Evolutionary conservation across 1,284 basidiomycete genomes (phyloP).

Genomic region (Trichosporon sp.): DNA sequence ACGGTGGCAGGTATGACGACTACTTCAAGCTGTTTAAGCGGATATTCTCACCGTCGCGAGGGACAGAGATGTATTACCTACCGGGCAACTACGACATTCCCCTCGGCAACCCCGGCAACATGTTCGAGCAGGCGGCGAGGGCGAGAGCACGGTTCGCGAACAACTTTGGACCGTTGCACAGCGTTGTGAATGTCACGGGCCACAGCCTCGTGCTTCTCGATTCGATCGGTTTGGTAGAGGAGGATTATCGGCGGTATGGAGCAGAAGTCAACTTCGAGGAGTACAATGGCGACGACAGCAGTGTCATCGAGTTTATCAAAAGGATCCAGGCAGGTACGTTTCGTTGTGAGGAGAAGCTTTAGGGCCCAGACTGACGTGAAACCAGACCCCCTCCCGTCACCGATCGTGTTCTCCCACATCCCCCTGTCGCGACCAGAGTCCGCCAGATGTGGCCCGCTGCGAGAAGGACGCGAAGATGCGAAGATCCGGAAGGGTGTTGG

Average conservation of each 20-base stretch:
- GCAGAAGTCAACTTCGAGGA: conserved; percentile 60
- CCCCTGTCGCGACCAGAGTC: conserved; percentile 73
- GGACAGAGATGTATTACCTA: conserved; percentile 64
- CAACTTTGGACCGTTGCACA: conserved; percentile 57
- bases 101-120: conserved; percentile 58
- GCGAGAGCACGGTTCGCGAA: conserved; percentile 67
- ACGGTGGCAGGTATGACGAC: conserved; percentile 62
- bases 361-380: conserved; percentile 18
- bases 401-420: conserved; percentile 77
- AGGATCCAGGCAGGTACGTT: conserved; percentile 61
- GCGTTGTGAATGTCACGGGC: conserved; percentile 48
- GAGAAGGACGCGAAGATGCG: conserved; percentile 64
- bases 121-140: conserved; percentile 51
- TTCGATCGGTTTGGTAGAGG: conserved; percentile 72
- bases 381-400: conserved; percentile 51
- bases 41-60: conserved; percentile 62
- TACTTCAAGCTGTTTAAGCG: conserved; percentile 66
- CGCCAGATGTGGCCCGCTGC: conserved; percentile 70
- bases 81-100: conserved; percentile 86
- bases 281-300: conserved; percentile 65
- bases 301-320: conserved; percentile 73
- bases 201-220: conserved; percentile 75
- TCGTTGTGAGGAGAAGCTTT: background rate
- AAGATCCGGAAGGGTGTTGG: conserved; percentile 71
- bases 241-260: conserved; percentile 70